Percentiles rank a stretch among this genome's conserved stretches.
phyloP scores from a whole-genome alignment of 2,329 filamentous ascomycete genomes.

The Trichocomaceae sp. region DNA sequence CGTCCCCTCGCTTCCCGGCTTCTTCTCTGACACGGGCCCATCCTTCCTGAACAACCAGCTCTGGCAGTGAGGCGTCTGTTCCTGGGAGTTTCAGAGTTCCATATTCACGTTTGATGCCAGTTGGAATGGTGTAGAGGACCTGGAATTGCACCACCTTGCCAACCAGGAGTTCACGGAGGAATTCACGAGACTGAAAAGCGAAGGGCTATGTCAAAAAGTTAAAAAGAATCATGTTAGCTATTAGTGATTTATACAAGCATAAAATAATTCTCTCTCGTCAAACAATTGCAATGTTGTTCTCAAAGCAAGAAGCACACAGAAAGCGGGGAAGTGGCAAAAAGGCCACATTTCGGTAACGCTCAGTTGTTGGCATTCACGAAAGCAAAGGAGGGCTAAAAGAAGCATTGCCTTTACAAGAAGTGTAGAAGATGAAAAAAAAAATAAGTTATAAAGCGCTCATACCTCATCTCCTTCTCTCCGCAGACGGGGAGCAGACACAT shows the following conservation, averaged over 20 bases:
- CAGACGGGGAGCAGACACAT: conserved; percentile 80
- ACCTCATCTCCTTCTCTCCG: conserved; percentile 83
- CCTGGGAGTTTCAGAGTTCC: conserved; percentile 66
- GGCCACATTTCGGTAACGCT: conserved; percentile 16
- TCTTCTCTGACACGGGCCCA: conserved; percentile 94
- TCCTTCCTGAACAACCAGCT: conserved; percentile 76
- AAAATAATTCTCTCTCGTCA: background rate
- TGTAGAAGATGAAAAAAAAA: background rate
- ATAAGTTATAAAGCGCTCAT: conserved; percentile 16
- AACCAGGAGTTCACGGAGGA: conserved; percentile 72
- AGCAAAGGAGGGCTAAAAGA: background rate
- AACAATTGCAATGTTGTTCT: background rate
- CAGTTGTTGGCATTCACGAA: background rate
- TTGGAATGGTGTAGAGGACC: conserved; percentile 80
- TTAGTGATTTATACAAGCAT: background rate
- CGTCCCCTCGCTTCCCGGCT: conserved; percentile 76
- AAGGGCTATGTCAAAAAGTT: conserved; percentile 50
- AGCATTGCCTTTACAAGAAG: background rate
- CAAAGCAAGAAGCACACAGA: background rate
- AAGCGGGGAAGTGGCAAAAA: conserved; percentile 9
- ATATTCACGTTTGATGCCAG: conserved; percentile 73
- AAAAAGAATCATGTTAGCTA: background rate
- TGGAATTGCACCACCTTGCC: conserved; percentile 83
- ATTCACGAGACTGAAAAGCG: conserved; percentile 92
- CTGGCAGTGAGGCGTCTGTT: conserved; percentile 68